Conservation (phyloP, 306 rosid genomes). For the Cyamopsis tetragonoloba region DNA sequence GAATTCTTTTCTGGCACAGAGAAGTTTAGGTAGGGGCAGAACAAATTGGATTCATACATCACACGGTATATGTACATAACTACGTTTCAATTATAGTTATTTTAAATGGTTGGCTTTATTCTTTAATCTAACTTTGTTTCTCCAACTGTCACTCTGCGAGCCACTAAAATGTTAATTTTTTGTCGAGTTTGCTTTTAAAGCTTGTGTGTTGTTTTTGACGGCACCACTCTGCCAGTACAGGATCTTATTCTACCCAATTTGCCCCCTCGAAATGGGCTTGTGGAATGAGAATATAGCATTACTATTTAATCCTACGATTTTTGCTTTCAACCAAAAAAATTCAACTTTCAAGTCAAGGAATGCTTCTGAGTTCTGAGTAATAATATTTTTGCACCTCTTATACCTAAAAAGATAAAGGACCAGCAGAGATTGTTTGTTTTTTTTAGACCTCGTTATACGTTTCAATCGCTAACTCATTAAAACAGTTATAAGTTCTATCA, state of each 20-base stretch:
- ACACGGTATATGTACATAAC: conserved; percentile 45
- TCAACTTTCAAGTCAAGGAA: too few species aligned
- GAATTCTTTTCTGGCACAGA: conserved; percentile 29
- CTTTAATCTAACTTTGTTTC: conserved; percentile 3
- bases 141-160: background rate
- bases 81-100: conserved; percentile 14
- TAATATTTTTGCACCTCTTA: too few species aligned
- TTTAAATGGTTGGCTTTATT: conserved; percentile 41
- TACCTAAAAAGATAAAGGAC: too few species aligned
- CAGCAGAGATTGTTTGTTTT: too few species aligned
- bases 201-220: background rate
- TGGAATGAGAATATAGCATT: too few species aligned
- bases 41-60: conserved; percentile 28
- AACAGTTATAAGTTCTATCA: too few species aligned
- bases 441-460: too few species aligned
- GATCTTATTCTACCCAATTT: background rate
- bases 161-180: too few species aligned
- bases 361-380: too few species aligned
- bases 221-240: background rate
- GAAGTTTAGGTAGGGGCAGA: conserved; percentile 32
- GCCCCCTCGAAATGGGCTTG: background rate
- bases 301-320: too few species aligned
- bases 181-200: conserved; percentile 1
- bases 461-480: too few species aligned
- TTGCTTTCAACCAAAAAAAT: too few species aligned